Conservation (phyloP, 768 basidiomycete species). For the Dacryopinax spathularia region DNA sequence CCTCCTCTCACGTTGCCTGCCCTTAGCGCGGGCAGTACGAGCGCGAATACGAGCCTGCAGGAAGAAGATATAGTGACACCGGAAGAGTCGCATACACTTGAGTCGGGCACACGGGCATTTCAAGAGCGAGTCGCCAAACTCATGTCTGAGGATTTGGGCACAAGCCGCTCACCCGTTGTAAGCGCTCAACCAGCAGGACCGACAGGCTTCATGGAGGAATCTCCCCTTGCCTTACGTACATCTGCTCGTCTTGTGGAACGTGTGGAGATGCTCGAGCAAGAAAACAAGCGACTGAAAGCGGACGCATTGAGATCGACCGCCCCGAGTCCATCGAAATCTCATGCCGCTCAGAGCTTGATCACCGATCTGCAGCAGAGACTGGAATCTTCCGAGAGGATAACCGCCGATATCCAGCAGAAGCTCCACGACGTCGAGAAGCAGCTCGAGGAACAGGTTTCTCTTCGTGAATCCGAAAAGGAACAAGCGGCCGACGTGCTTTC, state of each 20-base stretch:
- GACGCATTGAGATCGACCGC: constrained; percentile 23
- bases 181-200: constrained; percentile 25
- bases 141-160: constrained; percentile 22
- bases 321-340: constrained; percentile 24
- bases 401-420: constrained; percentile 3
- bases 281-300: constrained; percentile 44
- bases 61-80: constrained; percentile 1
- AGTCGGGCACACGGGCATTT: constrained; percentile 26
- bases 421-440: constrained; percentile 20
- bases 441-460: constrained; percentile 25
- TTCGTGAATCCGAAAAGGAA: constrained; percentile 24
- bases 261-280: constrained; percentile 51
- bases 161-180: constrained; percentile 25
- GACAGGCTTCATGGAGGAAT: background rate
- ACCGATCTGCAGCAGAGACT: constrained; percentile 34
- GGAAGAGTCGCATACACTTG: constrained; percentile 12
- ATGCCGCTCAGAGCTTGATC: constrained; percentile 28
- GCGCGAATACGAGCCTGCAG: background rate
- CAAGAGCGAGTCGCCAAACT: constrained; percentile 39
- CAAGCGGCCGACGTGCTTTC: constrained; percentile 38
- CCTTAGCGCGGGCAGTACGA: background rate
- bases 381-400: constrained; percentile 33
- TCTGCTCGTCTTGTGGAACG: constrained; percentile 20
- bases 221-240: background rate
- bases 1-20: background rate